Conservation (phyloP, 768 basidiomycete genomes). For the Leccinum uliginosum region DNA sequence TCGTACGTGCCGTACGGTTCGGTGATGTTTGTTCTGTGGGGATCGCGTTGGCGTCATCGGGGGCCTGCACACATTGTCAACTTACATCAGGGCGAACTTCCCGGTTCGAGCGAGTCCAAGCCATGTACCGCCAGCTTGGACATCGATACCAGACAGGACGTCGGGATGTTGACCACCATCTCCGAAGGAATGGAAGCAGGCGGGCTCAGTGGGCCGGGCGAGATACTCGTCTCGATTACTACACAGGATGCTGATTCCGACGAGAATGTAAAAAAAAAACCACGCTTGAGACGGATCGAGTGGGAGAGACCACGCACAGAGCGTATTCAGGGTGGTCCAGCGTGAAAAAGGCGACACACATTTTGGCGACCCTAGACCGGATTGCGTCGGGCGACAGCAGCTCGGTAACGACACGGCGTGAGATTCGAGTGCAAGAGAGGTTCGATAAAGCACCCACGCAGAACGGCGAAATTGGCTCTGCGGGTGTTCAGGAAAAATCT, state of each 20-base stretch:
- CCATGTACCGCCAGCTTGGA: slow-evolving; percentile 77
- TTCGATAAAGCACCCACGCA: slow-evolving; percentile 1
- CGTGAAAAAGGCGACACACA: slow-evolving; percentile 81
- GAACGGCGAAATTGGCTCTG: neutral
- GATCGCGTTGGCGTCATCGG: too few relatives aligned
- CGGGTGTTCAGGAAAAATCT: neutral
- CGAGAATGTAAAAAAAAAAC: slow-evolving; percentile 3
- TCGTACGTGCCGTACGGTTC: slow-evolving; percentile 48
- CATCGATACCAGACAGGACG: slow-evolving; percentile 73
- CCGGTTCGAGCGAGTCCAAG: slow-evolving; percentile 67
- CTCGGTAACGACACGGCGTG: slow-evolving; percentile 1
- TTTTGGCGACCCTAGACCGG: slow-evolving; percentile 26
- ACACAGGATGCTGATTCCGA: slow-evolving; percentile 61
- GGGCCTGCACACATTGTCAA: too few relatives aligned
- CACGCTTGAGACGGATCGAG: neutral
- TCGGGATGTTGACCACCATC: slow-evolving; percentile 22
- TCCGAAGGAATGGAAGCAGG: slow-evolving; percentile 66
- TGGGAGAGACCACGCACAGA: slow-evolving; percentile 44
- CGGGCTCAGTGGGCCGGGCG: slow-evolving; percentile 58
- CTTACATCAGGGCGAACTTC: slow-evolving; percentile 69
- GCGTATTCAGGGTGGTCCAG: slow-evolving; percentile 74
- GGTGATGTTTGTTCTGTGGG: slow-evolving; percentile 79
- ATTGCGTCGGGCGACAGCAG: neutral
- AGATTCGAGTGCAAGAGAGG: neutral
- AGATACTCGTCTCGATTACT: slow-evolving; percentile 77